Base-by-base conservation (phyloP, 2,329 filamentous ascomycete species). In the Diaporthe sp. region DNA sequence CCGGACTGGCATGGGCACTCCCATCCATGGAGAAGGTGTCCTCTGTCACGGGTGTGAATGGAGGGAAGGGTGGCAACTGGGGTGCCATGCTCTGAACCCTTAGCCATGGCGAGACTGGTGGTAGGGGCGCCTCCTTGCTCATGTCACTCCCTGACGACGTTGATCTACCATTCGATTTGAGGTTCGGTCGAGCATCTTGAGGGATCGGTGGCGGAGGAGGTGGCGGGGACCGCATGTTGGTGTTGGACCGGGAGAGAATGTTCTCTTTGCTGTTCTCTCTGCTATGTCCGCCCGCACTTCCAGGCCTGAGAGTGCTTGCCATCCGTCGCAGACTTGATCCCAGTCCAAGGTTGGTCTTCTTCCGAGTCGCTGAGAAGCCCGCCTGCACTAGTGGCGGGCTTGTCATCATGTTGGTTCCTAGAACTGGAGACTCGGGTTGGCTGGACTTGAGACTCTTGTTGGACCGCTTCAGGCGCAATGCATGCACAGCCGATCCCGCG, bases 31-130 rank as follows among this genome's bases (percentile, higher is more conserved):
- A 71, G 32, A 75, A 75, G 4, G 72, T n/a, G 47, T 74, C 75
- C 25, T 76, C 74, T 30, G 68, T 73, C 17, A 77, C 74, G 3
- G 76, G 76, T 17, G 74, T 75, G 68, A 77, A 77, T 5, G 72
- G 74, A 1, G 70, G 51, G 27, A 77, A 72, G 5, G 73, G 71
- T 10, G 76, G 74, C 3, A 77, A 44, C 68, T 77, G 76, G 8
- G 76, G 76, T 12, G 76, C 74, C 70, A 74, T 72, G 51, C 72
- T 77, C 65, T 72, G 75, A 9, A 73, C 72, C n/a, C 75, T 66
- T 10, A 73, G 25, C 71, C 73, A 75, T 3, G 63, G 73, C 6
- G 63, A 76, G 35, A 77, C 55, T 9, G 74, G 76, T 22, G 69
- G 70, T 6, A 69, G 35, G n/a, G 63, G 59, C n/a, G 17, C 17